Conservation (phyloP, 495 filamentous ascomycete species). For the Filosporella fistucella region DNA sequence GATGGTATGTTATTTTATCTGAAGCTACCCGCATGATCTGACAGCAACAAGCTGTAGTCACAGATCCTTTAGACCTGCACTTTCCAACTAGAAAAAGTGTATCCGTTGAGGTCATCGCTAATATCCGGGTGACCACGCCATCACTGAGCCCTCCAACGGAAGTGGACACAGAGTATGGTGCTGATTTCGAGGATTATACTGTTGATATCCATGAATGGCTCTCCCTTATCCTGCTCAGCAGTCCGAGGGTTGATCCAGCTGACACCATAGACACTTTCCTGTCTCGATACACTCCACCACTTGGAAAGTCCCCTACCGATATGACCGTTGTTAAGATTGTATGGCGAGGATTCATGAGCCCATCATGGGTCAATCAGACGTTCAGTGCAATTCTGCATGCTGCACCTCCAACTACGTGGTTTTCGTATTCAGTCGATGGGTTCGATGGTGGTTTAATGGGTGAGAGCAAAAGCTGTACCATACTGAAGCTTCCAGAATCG, state of each 20-base stretch:
- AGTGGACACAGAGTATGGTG: conserved; percentile 32
- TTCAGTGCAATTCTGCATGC: conserved; percentile 34
- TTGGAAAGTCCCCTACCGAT: conserved; percentile 21
- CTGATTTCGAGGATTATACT: conserved; percentile 55
- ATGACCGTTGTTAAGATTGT: conserved; percentile 41
- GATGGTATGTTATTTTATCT: conserved; percentile 34
- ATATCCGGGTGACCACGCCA: conserved; percentile 42
- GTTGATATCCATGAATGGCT: conserved; percentile 80
- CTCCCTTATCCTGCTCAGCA: conserved; percentile 63
- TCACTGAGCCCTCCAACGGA: conserved; percentile 37
- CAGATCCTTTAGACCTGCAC: conserved; percentile 48
- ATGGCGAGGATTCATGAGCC: conserved; percentile 47
- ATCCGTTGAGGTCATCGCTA: conserved; percentile 26
- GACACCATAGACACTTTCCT: conserved; percentile 79
- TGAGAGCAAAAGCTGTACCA: conserved; percentile 39
- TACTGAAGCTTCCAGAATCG: conserved; percentile 38
- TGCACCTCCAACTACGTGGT: conserved; percentile 42
- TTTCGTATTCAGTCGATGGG: conserved; percentile 39
- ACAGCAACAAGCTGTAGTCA: conserved; percentile 31
- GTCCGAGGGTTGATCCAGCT: conserved; percentile 60
- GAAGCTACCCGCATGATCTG: conserved; percentile 4
- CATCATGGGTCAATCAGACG: conserved; percentile 38
- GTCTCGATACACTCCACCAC: conserved; percentile 71
- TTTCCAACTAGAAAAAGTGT: conserved; percentile 44
- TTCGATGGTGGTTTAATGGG: conserved; percentile 38